These are phyloP conservation scores for Pulicaria dysenterica DNA, from an alignment of 129 eudicot species.

Conservation along the genomic window DNA sequence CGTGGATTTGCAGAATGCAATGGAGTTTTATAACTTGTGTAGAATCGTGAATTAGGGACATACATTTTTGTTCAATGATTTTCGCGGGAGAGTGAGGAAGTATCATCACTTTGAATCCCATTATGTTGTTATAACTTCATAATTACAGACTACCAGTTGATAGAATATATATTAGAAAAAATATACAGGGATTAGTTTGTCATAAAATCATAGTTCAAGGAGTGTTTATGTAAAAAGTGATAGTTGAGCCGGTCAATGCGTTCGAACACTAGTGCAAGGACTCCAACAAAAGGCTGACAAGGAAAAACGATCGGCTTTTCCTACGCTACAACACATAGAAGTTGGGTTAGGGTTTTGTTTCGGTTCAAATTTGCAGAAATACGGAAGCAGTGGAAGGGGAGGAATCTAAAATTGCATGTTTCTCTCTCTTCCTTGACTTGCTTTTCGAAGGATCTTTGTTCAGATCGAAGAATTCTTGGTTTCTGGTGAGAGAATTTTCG, in stretches of 20 bases:
- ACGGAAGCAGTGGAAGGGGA: constrained; percentile 13
- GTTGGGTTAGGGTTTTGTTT: constrained; percentile 31
- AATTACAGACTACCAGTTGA: no score
- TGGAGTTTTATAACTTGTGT: constrained; percentile 19
- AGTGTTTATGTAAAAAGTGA: neutral
- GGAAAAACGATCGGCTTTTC: constrained; percentile 7
- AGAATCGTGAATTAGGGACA: constrained; percentile 32
- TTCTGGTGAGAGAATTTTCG: constrained; percentile 20
- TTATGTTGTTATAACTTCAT: neutral
- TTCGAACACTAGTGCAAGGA: constrained; percentile 19
- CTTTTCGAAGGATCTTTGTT: constrained; percentile 4
- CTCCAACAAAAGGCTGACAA: constrained; percentile 16
- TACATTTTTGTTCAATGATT: constrained; percentile 28
- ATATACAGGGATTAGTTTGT: neutral
- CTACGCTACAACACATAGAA: constrained; percentile 12
- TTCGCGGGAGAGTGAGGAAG: neutral
- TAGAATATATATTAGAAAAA: no score
- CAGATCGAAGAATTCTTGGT: constrained; percentile 11
- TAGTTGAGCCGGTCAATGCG: constrained; percentile 39
- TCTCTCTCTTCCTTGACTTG: constrained; percentile 33
- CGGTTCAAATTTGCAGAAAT: constrained; percentile 8
- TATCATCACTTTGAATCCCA: constrained; percentile 11
- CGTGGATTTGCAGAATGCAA: constrained; percentile 38
- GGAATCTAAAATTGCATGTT: constrained; percentile 1
- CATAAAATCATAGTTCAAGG: neutral